Base-by-base conservation (phyloP, 495 filamentous ascomycete genomes). In the Aspergillus wentii region DNA sequence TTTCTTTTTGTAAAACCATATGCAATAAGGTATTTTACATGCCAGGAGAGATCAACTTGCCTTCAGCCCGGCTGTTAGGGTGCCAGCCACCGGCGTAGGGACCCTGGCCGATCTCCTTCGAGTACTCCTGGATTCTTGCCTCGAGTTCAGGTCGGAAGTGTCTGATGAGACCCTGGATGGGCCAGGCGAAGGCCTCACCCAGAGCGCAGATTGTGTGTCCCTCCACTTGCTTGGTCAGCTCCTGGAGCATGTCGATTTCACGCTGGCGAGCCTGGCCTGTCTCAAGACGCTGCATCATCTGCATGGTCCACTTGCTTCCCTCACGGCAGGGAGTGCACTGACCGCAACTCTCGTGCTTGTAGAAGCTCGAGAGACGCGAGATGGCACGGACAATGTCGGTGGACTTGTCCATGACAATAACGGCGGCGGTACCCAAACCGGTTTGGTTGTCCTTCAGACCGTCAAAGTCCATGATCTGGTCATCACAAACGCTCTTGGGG, bases 201-300 rank as follows among this genome's bases (percentile, higher is more conserved):
- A 98, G 71, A 60, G 92, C 92, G 67, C 92, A 98, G 46, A 98
- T 98, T 10, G 92, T 95, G 70, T 97, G 92, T 11, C 92, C 92
- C 71, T 98, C 92, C 34, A 98, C 92, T 69, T 97, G 94, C 75
- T 97, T 97, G 37, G 92, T 98, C 43, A 98, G 68, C 72, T 98
- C 92, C 71, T 97, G 92, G 43, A 98, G 76, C 92, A 98, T 98
- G 64, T 98, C 92, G 61, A 98, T 98, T 68, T 98, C 92, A 27
- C 92, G 71, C 59, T 81, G 82, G 34, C 87, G 78, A 35, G 84
- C 92, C 57, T 86, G 76, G 38, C 92, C 92, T 62, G 81, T 85
- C 74, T 94, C 86, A 52, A 98, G 89, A 35, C 92, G 82, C 61
- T 84, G 70, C 92, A 98, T 98, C 62, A 98, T 96, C 72, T 97